Conservation (phyloP, 1,284 basidiomycete species). For the Neonothopanus nambi region DNA sequence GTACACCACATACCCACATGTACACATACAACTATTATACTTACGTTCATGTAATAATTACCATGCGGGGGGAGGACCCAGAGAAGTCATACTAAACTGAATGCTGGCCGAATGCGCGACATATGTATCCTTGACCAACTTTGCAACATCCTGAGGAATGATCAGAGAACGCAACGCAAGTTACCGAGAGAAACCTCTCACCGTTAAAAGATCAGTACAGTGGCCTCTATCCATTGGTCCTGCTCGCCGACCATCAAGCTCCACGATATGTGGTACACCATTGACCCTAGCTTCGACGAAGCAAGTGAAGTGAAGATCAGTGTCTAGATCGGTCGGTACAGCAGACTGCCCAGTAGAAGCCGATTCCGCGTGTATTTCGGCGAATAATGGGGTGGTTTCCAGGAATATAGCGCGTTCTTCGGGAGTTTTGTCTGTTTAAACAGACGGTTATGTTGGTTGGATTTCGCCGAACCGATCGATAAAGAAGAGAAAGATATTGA, state of each 20-base stretch:
- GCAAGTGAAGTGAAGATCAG: slow-evolving; percentile 82
- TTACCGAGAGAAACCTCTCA: slow-evolving; percentile 25
- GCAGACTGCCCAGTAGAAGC: slow-evolving; percentile 72
- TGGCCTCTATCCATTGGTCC: slow-evolving; percentile 81
- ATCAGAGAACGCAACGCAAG: background rate
- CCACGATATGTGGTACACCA: slow-evolving; percentile 47
- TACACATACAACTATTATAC: background rate
- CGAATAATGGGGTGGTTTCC: slow-evolving; percentile 75
- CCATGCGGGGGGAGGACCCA: slow-evolving; percentile 28
- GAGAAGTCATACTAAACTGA: slow-evolving; percentile 56
- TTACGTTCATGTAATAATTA: slow-evolving; percentile 2
- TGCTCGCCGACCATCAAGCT: slow-evolving; percentile 76
- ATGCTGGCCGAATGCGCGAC: slow-evolving; percentile 55
- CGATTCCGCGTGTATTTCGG: slow-evolving; percentile 69
- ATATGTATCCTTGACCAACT: slow-evolving; percentile 66
- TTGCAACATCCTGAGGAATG: slow-evolving; percentile 62
- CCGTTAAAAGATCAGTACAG: slow-evolving; percentile 61
- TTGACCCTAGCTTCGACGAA: slow-evolving; percentile 51
- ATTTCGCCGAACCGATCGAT: background rate
- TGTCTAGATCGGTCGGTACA: slow-evolving; percentile 53
- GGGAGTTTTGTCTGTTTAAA: slow-evolving; percentile 57
- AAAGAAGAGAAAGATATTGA: background rate
- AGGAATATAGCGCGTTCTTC: slow-evolving; percentile 74
- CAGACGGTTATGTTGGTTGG: too few relatives aligned
- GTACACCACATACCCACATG: background rate